phyloP scores from a whole-genome alignment of 2,329 filamentous ascomycete species.

The Cephalotrichum gorgonifer region DNA sequence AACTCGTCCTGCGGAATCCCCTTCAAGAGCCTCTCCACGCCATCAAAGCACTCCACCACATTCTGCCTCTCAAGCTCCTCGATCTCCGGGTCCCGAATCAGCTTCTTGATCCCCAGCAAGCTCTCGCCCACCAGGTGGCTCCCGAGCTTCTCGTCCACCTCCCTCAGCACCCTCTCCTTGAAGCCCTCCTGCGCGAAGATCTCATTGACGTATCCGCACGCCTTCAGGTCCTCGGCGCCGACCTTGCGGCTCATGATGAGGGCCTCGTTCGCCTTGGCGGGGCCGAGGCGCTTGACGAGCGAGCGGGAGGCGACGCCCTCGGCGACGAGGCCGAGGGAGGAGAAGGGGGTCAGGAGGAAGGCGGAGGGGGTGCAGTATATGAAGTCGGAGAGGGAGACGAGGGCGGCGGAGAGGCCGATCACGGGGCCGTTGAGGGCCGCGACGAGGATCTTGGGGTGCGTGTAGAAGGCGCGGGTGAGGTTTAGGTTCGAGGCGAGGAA shows the following conservation, averaged over 20 bases:
- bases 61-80: slow-evolving; percentile 68
- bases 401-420: slow-evolving; percentile 76
- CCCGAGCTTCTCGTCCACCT: slow-evolving; percentile 74
- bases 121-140: slow-evolving; percentile 71
- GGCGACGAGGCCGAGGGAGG: slow-evolving; percentile 76
- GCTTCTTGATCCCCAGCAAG: slow-evolving; percentile 71
- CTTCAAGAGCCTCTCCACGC: slow-evolving; percentile 67
- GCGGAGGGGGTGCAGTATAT: slow-evolving; percentile 74
- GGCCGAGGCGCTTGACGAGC: slow-evolving; percentile 70
- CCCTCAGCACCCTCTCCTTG: slow-evolving; percentile 56
- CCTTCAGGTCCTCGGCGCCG: slow-evolving; percentile 59
- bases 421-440: slow-evolving; percentile 86
- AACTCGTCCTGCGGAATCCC: slow-evolving; percentile 88
- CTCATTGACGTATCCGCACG: slow-evolving; percentile 76
- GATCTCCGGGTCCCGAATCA: slow-evolving; percentile 65
- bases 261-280: slow-evolving; percentile 80
- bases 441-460: slow-evolving; percentile 87
- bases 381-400: slow-evolving; percentile 81
- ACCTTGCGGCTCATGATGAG: slow-evolving; percentile 83
- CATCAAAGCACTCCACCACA: slow-evolving; percentile 75
- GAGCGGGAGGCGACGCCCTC: slow-evolving; percentile 76
- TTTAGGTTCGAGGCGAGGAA: slow-evolving; percentile 86
- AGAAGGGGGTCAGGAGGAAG: slow-evolving; percentile 87
- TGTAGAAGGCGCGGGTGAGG: slow-evolving; percentile 81
- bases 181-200: slow-evolving; percentile 70